Percentiles rank a stretch among this genome's conserved stretches.
Conservation (phyloP, 768 basidiomycete genomes). For the Sporobolomyces pararoseus region DNA sequence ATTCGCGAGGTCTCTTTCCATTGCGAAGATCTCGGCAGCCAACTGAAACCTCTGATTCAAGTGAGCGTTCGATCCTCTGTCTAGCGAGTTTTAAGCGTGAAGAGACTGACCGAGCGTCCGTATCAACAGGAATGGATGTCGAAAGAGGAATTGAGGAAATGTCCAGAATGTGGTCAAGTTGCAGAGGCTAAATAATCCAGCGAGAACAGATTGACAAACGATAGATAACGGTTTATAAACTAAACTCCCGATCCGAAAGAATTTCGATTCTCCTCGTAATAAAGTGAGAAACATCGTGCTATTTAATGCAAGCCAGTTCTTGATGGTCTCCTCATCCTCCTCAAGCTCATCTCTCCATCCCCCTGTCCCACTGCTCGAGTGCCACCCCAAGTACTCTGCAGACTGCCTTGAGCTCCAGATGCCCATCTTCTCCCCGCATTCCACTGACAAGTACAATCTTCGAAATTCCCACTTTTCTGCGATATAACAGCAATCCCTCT, state of each 20-base stretch:
- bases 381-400: neutral
- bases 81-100: no score
- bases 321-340: no score
- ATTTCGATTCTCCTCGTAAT: no score
- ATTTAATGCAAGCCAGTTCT: no score
- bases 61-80: constrained; percentile 26
- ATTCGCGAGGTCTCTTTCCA: constrained; percentile 82
- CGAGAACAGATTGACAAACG: no score
- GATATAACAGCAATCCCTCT: constrained; percentile 1
- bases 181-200: constrained; percentile 58
- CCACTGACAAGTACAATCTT: neutral
- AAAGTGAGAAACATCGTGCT: no score
- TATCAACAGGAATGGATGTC: constrained; percentile 65
- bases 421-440: neutral
- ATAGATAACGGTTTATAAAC: no score
- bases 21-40: constrained; percentile 83
- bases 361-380: neutral
- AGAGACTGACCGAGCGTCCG: neutral
- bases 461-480: neutral
- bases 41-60: constrained; percentile 82
- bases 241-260: no score
- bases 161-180: constrained; percentile 64
- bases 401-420: neutral
- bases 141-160: constrained; percentile 63
- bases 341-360: no score